Conservation (phyloP, 2,329 filamentous ascomycete genomes). For the Sporothrix dimorphospora region DNA sequence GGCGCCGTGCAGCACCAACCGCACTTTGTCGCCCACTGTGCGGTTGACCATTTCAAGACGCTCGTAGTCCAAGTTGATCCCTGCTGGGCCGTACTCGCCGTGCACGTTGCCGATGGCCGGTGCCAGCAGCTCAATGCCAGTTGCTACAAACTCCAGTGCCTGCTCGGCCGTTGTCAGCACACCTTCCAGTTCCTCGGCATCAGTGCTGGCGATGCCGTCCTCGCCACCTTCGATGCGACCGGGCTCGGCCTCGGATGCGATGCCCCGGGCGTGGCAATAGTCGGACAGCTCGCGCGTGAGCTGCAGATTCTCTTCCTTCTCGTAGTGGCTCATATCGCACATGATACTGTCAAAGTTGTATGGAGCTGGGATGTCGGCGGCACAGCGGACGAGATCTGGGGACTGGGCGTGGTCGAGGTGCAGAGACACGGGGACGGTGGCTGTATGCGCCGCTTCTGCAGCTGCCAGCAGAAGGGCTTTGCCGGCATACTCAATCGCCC, state of each 20-base stretch:
- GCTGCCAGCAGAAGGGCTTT: conserved; percentile 58
- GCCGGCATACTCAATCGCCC: conserved; percentile 69
- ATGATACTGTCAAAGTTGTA: conserved; percentile 70
- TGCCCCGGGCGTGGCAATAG: conserved; percentile 66
- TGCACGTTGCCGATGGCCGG: conserved; percentile 79
- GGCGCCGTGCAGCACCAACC: conserved; percentile 53
- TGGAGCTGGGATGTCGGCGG: conserved; percentile 55
- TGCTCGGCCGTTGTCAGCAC: conserved; percentile 68
- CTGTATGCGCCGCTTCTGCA: conserved; percentile 58
- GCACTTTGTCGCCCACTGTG: conserved; percentile 50
- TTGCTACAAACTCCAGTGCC: conserved; percentile 69
- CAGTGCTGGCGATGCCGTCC: conserved; percentile 69
- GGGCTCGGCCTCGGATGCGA: conserved; percentile 70
- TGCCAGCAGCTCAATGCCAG: conserved; percentile 74
- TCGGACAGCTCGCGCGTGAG: conserved; percentile 63
- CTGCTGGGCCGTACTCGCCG: conserved; percentile 69
- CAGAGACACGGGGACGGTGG: conserved; percentile 62
- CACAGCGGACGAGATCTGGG: conserved; percentile 62
- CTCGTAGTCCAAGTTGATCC: conserved; percentile 64
- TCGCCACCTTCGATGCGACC: conserved; percentile 63
- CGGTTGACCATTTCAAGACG: conserved; percentile 49
- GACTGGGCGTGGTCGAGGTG: conserved; percentile 70
- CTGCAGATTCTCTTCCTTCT: conserved; percentile 66
- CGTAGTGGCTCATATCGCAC: conserved; percentile 74
- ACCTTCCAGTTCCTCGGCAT: conserved; percentile 47